Conservation (phyloP, 2,329 filamentous ascomycete species). For the Acrocalymma vagum region DNA sequence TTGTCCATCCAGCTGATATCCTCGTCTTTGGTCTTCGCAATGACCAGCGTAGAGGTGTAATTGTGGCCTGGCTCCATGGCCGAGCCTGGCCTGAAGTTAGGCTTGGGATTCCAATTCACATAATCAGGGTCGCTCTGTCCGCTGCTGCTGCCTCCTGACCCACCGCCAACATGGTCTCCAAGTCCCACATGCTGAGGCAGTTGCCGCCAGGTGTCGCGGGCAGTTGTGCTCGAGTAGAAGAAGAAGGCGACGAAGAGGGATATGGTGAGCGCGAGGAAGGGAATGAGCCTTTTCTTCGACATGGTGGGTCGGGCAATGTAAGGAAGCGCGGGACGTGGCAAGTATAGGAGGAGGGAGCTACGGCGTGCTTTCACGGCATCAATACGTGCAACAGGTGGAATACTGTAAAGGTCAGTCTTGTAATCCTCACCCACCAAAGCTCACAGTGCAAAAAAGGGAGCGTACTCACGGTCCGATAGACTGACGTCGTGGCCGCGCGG, state of each 20-base stretch:
- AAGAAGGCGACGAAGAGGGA: constrained; percentile 48
- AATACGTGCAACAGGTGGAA: too few species aligned
- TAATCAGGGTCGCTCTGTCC: constrained; percentile 36
- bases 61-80: constrained; percentile 53
- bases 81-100: constrained; percentile 40
- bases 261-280: constrained; percentile 38
- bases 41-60: constrained; percentile 64
- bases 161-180: constrained; percentile 41
- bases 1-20: constrained; percentile 64
- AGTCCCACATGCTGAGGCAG: constrained; percentile 52
- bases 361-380: too few species aligned
- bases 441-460: too few species aligned
- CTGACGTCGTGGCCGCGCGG: too few species aligned
- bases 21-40: constrained; percentile 62
- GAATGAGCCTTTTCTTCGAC: constrained; percentile 38
- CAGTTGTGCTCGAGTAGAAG: constrained; percentile 45
- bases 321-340: not conserved
- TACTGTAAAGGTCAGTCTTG: too few species aligned
- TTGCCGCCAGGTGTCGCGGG: constrained; percentile 45
- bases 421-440: too few species aligned
- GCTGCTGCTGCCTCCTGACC: constrained; percentile 8
- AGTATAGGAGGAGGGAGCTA: constrained; percentile 1
- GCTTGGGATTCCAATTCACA: constrained; percentile 48
- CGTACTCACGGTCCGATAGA: too few species aligned
- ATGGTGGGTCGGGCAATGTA: constrained; percentile 26